phyloP scores from a whole-genome alignment of 768 basidiomycete genomes.

The Ramaria sp. region DNA sequence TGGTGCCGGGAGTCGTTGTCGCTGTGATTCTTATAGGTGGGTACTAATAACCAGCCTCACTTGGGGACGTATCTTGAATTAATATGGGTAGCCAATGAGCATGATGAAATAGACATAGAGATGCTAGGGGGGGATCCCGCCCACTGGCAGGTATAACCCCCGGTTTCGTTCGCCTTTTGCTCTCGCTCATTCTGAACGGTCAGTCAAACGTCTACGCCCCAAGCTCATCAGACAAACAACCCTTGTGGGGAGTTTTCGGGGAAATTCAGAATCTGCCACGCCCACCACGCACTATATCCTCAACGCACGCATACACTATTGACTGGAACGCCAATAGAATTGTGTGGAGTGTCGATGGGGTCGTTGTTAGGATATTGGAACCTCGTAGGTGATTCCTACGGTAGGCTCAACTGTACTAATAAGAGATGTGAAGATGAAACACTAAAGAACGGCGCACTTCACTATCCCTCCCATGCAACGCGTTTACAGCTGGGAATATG shows the following conservation, averaged over 20 bases:
- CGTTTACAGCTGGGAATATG: constrained; percentile 35
- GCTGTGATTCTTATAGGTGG: constrained; percentile 31
- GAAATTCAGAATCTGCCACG: constrained; percentile 20
- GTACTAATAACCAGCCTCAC: background rate
- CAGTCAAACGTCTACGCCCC: constrained; percentile 25
- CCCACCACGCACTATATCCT: constrained; percentile 11
- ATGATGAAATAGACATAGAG: constrained; percentile 35
- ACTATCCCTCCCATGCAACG: constrained; percentile 26
- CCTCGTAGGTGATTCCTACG: constrained; percentile 13
- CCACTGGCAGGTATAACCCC: constrained; percentile 24
- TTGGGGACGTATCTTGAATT: background rate
- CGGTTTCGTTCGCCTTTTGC: background rate
- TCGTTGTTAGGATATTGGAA: constrained; percentile 21
- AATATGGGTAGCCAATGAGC: constrained; percentile 13
- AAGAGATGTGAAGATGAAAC: constrained; percentile 19
- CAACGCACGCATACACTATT: constrained; percentile 26
- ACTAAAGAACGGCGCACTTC: constrained; percentile 21
- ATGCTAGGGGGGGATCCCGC: constrained; percentile 26
- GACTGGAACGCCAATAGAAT: constrained; percentile 29
- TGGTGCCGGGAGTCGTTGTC: constrained; percentile 25
- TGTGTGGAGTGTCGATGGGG: constrained; percentile 30
- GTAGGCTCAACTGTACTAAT: background rate
- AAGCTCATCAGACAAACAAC: constrained; percentile 18
- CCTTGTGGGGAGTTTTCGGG: constrained; percentile 28
- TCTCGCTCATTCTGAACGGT: background rate